Base-by-base conservation (phyloP, 768 basidiomycete genomes). In the Lactarius akahatsu region DNA sequence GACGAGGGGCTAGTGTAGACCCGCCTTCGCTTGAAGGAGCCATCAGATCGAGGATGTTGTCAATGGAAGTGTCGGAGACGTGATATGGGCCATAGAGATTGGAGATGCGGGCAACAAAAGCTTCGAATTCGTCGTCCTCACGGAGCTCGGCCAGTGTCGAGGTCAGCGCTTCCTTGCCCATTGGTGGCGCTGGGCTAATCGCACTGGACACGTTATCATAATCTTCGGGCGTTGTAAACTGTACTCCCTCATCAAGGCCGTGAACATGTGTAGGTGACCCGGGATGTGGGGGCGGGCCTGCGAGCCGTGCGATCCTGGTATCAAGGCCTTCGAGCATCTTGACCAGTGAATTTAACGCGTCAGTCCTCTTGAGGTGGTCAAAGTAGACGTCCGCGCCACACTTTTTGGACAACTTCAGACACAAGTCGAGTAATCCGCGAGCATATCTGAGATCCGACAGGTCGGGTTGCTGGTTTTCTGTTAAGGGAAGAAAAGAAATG, bases 41-140 rank as follows among this genome's bases (percentile, higher is more conserved):
- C 43, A 58, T 58, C 11, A 58, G 57, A 23, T 58, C 59, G n/a
- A 60, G 43, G 43, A 60, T 47, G 28, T 50, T 50, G 23, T 13
- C 47, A 13, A 23, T 47, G 36, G 36, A 41, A n/a, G 23, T 60
- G 15, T 47, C 26, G 18, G 59, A 32, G 59, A 43, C 26, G 32
- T 43, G 30, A 20, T 45, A 4, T 6, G 59, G 23, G 28, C 20
- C 23, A 9, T 47, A 20, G 36, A 63, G 56, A 47, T 28, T 30
- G 32, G 55, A 43, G 43, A 58, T 45, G 23, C 26, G 41, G 4
- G 56, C 13, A 36, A 57, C 45, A 36, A 63, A 63, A 34, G 43
- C 45, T 34, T 63, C 57, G 23, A 63, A 57, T 18, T 52, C 63
- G 8, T 63, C 15, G 20, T 57, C 41, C 6, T 38, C 43, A 20